These are phyloP conservation scores for Saccharomycopsis lassenensis DNA, from an alignment of 805 yeast genomes.

Conservation along the genomic window DNA sequence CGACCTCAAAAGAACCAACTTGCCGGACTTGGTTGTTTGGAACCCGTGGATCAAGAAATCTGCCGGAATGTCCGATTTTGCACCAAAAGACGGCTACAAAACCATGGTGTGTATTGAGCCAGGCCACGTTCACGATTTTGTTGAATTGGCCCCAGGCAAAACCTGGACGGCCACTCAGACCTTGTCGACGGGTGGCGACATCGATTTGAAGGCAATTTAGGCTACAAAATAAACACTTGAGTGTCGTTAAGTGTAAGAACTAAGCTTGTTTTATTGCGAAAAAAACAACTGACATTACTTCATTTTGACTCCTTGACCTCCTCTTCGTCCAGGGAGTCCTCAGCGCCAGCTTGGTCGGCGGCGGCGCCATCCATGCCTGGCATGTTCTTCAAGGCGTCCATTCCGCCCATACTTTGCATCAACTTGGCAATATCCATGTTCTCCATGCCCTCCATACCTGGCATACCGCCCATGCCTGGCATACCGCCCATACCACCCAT, in stretches of 20 bases:
- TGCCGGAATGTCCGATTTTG: constrained; percentile 77
- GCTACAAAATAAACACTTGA: constrained; percentile 11
- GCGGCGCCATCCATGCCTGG: constrained; percentile 25
- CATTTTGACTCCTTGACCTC: constrained; percentile 5
- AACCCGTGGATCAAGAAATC: constrained; percentile 90
- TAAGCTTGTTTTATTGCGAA: background rate
- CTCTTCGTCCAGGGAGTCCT: constrained; percentile 8
- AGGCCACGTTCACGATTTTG: constrained; percentile 70
- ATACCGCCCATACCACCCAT: constrained; percentile 25
- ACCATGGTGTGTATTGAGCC: constrained; percentile 94
- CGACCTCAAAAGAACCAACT: constrained; percentile 51
- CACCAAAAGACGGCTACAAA: constrained; percentile 73
- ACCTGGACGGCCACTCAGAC: constrained; percentile 67
- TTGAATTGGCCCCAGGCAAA: constrained; percentile 54
- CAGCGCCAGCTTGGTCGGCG: constrained; percentile 23
- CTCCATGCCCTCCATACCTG: constrained; percentile 24
- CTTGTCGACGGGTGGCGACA: constrained; percentile 41
- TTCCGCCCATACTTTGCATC: constrained; percentile 22
- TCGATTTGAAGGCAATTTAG: constrained; percentile 45
- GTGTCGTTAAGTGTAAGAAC: constrained; percentile 14
- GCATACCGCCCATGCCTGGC: constrained; percentile 22
- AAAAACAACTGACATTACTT: background rate
- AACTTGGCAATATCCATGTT: constrained; percentile 24
- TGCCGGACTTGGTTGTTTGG: constrained; percentile 81
- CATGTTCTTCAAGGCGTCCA: too few species aligned